phyloP scores from a whole-genome alignment of 1,284 basidiomycete species.

The Ustilago tritici region DNA sequence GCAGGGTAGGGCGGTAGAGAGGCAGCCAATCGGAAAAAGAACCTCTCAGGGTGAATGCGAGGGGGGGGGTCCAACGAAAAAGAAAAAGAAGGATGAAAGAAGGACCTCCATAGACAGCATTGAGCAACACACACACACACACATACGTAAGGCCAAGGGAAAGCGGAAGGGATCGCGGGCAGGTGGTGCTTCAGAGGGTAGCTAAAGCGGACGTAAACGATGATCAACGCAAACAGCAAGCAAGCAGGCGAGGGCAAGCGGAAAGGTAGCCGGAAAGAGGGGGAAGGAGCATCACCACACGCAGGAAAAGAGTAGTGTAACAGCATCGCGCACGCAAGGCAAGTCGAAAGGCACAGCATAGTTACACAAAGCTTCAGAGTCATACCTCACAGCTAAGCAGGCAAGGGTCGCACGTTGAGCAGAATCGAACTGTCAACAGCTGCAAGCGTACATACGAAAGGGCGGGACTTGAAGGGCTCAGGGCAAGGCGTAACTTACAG shows the following conservation, averaged over 20 bases:
- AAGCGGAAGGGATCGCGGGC: neutral
- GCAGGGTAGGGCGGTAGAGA: neutral
- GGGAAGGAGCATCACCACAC: slow-evolving; percentile 19
- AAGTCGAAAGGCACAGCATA: neutral
- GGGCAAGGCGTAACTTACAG: neutral
- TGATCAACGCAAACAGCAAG: slow-evolving; percentile 38
- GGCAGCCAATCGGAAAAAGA: neutral
- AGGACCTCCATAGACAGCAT: slow-evolving; percentile 31
- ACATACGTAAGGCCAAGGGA: neutral
- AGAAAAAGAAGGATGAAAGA: slow-evolving; percentile 28
- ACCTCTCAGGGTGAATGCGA: neutral
- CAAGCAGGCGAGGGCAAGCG: slow-evolving; percentile 14
- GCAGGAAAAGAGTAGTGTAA: slow-evolving; percentile 6
- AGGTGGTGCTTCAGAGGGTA: neutral
- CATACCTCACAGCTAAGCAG: slow-evolving; percentile 2
- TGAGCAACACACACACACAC: slow-evolving; percentile 1
- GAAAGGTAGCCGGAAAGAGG: slow-evolving; percentile 4
- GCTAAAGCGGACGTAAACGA: slow-evolving; percentile 23
- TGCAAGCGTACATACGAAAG: slow-evolving; percentile 15
- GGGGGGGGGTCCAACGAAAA: slow-evolving; percentile 12
- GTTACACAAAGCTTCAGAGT: neutral
- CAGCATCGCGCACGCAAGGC: slow-evolving; percentile 1
- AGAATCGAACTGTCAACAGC: slow-evolving; percentile 36
- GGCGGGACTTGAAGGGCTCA: neutral
- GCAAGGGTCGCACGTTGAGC: slow-evolving; percentile 33